Percentiles rank a stretch among this genome's conserved stretches.
Conservation (phyloP, 768 basidiomycete genomes). For the Lactarius tabidus region DNA sequence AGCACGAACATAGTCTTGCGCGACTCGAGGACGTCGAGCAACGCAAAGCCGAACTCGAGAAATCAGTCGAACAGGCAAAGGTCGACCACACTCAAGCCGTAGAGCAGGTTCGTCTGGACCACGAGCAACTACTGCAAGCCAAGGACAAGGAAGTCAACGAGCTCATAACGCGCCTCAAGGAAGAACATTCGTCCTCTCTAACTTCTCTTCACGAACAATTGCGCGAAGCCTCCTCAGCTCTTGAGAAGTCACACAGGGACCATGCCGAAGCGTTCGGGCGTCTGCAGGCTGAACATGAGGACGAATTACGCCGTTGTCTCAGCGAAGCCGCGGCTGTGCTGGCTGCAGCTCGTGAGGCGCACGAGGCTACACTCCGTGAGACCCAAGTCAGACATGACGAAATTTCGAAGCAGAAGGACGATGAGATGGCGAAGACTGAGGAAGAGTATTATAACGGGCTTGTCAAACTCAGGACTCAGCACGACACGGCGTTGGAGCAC, state of each 20-base stretch:
- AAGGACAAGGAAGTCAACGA: slow-evolving; percentile 42
- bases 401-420: slow-evolving; percentile 56
- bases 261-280: slow-evolving; percentile 60
- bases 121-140: slow-evolving; percentile 41
- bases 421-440: slow-evolving; percentile 60
- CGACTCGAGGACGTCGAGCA: slow-evolving; percentile 52
- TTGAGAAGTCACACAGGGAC: slow-evolving; percentile 43
- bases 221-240: slow-evolving; percentile 30
- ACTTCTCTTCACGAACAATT: slow-evolving; percentile 33
- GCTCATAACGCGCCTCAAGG: slow-evolving; percentile 44
- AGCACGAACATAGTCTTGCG: slow-evolving; percentile 50
- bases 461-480: slow-evolving; percentile 70
- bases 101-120: slow-evolving; percentile 43
- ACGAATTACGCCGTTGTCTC: slow-evolving; percentile 45
- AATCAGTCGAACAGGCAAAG: slow-evolving; percentile 47
- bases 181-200: slow-evolving; percentile 44
- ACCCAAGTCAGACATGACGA: slow-evolving; percentile 51
- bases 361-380: slow-evolving; percentile 49
- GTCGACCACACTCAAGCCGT: slow-evolving; percentile 47
- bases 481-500: slow-evolving; percentile 59
- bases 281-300: slow-evolving; percentile 40
- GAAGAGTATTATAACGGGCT: slow-evolving; percentile 81
- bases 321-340: slow-evolving; percentile 52
- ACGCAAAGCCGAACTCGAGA: slow-evolving; percentile 53
- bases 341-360: slow-evolving; percentile 46